Evolutionary conservation across 208 protist genomes (phyloP).

Genomic region (Wallacemonas sp.): DNA sequence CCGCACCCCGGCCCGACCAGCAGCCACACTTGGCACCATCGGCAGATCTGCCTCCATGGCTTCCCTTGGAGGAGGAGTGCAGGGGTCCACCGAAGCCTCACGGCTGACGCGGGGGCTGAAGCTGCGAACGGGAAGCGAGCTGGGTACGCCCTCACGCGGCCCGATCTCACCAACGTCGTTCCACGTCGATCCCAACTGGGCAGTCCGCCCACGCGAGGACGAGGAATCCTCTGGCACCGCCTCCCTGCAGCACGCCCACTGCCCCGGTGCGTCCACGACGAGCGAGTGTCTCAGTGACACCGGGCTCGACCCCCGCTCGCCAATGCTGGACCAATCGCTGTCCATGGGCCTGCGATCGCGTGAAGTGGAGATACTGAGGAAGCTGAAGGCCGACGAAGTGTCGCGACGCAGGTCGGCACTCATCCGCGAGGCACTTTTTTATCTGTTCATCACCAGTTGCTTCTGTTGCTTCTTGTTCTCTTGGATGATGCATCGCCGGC

Average conservation of each 20-base stretch:
- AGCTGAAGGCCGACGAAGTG: not conserved
- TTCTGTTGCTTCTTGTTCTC: slow-evolving; percentile 36
- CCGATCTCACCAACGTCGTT: not conserved
- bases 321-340: not conserved
- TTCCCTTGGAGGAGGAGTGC: too few species aligned
- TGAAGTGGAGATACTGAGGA: not conserved
- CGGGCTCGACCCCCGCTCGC: too few species aligned
- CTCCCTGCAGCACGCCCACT: too few species aligned
- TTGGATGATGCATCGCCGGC: slow-evolving; percentile 36
- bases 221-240: too few species aligned
- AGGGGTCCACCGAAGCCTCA: not conserved
- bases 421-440: slow-evolving; percentile 1
- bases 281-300: too few species aligned
- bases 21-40: not conserved
- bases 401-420: not conserved
- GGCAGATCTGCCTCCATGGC: not conserved
- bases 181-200: not conserved
- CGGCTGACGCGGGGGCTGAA: not conserved
- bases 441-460: not conserved
- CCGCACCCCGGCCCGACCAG: not conserved
- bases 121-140: not conserved
- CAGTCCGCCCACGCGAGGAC: not conserved
- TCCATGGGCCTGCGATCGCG: not conserved
- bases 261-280: too few species aligned
- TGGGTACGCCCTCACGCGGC: not conserved